Percentiles rank a stretch among this genome's conserved stretches.
phyloP scores from a whole-genome alignment of 352 stramenopile species.

The Phytophthora chlamydospora region DNA sequence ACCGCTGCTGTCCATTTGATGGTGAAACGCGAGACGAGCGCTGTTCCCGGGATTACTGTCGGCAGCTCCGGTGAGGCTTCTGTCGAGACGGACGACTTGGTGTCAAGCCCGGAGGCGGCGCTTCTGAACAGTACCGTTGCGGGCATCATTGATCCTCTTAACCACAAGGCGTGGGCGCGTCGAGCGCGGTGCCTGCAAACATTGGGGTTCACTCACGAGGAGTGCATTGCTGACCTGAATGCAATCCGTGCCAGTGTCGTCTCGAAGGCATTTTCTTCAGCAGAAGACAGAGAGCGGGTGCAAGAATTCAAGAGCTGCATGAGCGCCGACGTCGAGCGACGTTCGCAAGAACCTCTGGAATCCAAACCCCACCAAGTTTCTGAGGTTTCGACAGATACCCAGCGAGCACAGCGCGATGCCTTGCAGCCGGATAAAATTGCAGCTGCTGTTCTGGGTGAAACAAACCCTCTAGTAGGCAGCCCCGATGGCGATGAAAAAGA shows the following conservation, averaged over 20 bases:
- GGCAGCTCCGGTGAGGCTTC: not conserved
- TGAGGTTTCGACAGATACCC: constrained; percentile 3
- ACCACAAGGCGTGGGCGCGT: constrained; percentile 20
- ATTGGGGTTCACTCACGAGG: not conserved
- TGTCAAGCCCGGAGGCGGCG: constrained; percentile 2
- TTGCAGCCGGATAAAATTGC: not conserved
- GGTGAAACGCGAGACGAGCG: constrained; percentile 7
- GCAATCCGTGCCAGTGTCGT: not conserved
- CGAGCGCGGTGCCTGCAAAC: constrained; percentile 2
- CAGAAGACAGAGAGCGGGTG: not conserved
- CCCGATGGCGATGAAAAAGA: not conserved
- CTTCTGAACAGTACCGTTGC: constrained; percentile 15
- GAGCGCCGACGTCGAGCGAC: not conserved
- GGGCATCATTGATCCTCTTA: constrained; percentile 18
- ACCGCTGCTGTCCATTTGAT: constrained; percentile 16
- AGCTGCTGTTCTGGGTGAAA: not conserved
- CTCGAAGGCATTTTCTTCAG: not conserved
- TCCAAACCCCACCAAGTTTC: not conserved
- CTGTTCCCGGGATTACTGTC: not conserved
- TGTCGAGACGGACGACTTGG: not conserved
- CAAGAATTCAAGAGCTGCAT: not conserved
- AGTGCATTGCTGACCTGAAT: constrained; percentile 9
- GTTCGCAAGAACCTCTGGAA: not conserved
- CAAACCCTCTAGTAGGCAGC: too few relatives aligned
- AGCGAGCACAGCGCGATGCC: constrained; percentile 6